phyloP scores from a whole-genome alignment of 2,329 filamentous ascomycete genomes.

The Diaporthe ampelina region DNA sequence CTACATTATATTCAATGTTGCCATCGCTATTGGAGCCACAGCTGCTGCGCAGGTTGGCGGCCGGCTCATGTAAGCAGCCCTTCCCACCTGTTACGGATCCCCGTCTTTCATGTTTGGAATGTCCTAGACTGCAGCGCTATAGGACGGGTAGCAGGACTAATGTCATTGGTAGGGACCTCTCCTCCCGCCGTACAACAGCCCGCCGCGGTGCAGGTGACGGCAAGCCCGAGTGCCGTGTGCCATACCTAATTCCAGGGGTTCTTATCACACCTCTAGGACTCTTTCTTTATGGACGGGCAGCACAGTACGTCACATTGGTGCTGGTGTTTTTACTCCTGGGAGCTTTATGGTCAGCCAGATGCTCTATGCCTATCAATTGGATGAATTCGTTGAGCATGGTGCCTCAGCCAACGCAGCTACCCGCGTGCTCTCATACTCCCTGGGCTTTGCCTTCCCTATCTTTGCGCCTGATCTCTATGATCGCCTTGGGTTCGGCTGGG shows the following conservation, averaged over 20 bases:
- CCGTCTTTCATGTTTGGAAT: too few relatives aligned
- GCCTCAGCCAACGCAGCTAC: constrained; percentile 63
- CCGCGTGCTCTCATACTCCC: constrained; percentile 65
- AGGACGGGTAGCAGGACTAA: too few relatives aligned
- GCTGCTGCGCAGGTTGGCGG: constrained; percentile 60
- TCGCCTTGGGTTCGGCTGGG: constrained; percentile 61
- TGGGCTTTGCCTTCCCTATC: constrained; percentile 69
- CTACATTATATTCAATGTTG: constrained; percentile 68
- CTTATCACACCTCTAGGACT: constrained; percentile 62
- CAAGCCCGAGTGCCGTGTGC: constrained; percentile 41
- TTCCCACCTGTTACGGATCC: too few relatives aligned
- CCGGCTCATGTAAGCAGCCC: constrained; percentile 39
- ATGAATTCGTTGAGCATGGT: constrained; percentile 56
- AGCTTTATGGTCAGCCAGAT: constrained; percentile 67
- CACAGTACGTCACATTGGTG: constrained; percentile 64
- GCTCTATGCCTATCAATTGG: constrained; percentile 68
- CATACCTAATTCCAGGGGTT: constrained; percentile 49
- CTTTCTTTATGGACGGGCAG: constrained; percentile 64
- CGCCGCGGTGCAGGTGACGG: constrained; percentile 29
- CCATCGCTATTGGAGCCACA: constrained; percentile 67
- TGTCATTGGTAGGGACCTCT: constrained; percentile 13
- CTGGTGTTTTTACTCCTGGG: constrained; percentile 63
- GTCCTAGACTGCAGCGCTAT: too few relatives aligned
- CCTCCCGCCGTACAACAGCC: constrained; percentile 48
- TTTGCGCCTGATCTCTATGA: constrained; percentile 60